phyloP scores from a whole-genome alignment of 495 filamentous ascomycete genomes.

The Penicillium maclennaniae region DNA sequence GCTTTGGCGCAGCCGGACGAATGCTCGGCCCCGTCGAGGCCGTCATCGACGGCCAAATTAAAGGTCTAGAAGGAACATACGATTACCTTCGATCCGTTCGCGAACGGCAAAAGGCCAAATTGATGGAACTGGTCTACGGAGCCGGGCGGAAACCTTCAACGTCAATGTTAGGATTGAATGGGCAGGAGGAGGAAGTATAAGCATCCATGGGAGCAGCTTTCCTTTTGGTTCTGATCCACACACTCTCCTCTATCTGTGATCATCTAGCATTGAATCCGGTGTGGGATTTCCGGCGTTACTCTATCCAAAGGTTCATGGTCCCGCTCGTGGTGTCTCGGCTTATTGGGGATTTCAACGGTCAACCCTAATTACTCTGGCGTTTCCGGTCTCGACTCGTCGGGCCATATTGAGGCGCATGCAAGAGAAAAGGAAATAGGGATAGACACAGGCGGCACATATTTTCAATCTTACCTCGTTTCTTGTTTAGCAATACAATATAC shows the following conservation, averaged over 20 bases:
- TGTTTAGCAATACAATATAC: not conserved
- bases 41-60: slow-evolving; percentile 76
- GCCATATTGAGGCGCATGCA: not conserved
- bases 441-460: not conserved
- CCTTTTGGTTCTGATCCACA: not conserved
- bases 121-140: slow-evolving; percentile 78
- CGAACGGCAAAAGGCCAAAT: slow-evolving; percentile 73
- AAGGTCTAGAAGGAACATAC: slow-evolving; percentile 73
- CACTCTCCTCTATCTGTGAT: not conserved
- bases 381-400: not conserved
- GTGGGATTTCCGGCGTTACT: slow-evolving; percentile 1
- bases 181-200: slow-evolving; percentile 11
- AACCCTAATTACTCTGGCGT: not conserved
- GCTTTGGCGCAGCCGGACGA: slow-evolving; percentile 38
- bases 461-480: not conserved
- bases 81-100: slow-evolving; percentile 68
- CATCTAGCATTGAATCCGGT: slow-evolving; percentile 5
- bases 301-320: not conserved
- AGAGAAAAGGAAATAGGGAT: not conserved
- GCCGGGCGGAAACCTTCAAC: slow-evolving; percentile 39
- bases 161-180: slow-evolving; percentile 27
- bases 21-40: slow-evolving; percentile 52
- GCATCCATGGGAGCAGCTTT: not conserved
- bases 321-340: not conserved
- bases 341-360: not conserved